Evolutionary conservation across 495 filamentous ascomycete genomes (phyloP).

Genomic region (Aspergillus campestris): DNA sequence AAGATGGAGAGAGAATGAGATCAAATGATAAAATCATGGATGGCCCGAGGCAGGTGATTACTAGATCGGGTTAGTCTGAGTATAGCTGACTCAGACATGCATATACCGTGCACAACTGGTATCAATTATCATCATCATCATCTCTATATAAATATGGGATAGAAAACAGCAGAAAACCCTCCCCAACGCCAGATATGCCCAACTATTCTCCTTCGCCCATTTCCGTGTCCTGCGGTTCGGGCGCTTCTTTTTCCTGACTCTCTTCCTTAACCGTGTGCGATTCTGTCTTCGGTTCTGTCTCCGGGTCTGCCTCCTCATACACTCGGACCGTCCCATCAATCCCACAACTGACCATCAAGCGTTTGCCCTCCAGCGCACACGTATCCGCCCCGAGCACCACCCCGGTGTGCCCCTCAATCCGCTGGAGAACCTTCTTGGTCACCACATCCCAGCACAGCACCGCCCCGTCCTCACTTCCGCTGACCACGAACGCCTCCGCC

Average conservation of each 20-base stretch:
- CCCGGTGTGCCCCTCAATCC: constrained; percentile 60
- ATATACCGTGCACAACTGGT: no score
- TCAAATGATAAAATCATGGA: no score
- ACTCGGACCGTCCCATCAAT: constrained; percentile 56
- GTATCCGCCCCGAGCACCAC: constrained; percentile 83
- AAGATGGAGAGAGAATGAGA: no score
- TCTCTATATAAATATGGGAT: no score
- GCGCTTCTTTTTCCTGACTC: neutral
- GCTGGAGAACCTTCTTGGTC: constrained; percentile 73
- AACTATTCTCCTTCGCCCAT: constrained; percentile 14
- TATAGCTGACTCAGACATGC: no score
- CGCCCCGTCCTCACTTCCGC: constrained; percentile 79
- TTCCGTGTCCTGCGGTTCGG: constrained; percentile 9
- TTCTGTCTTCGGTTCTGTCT: neutral
- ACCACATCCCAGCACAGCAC: constrained; percentile 85
- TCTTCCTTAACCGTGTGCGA: neutral
- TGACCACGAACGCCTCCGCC: constrained; percentile 57
- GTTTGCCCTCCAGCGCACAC: constrained; percentile 25
- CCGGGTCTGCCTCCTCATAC: constrained; percentile 39
- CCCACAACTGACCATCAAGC: constrained; percentile 52
- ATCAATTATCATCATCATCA: no score
- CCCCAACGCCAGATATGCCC: no score
- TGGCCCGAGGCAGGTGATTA: no score
- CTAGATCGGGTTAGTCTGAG: no score
- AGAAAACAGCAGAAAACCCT: no score